Conservation (phyloP, 2,329 filamentous ascomycete species). For the Cladorrhinum sp. region DNA sequence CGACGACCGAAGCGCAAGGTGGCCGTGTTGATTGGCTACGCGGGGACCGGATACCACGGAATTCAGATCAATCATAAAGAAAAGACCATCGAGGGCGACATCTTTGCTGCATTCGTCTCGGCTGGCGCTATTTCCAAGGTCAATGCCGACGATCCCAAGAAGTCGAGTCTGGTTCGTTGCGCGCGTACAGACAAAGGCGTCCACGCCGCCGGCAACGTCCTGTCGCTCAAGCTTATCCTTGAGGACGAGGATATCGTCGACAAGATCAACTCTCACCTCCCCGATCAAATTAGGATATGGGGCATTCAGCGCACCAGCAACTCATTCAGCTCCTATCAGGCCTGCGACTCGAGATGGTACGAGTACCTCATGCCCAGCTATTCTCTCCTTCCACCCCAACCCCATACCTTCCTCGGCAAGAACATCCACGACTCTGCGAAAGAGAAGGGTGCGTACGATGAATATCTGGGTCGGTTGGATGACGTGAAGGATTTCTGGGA, state of each 20-base stretch:
- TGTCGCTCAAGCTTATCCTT: constrained; percentile 73
- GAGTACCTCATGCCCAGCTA: constrained; percentile 96
- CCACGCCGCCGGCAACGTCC: constrained; percentile 26
- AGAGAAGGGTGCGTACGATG: constrained; percentile 68
- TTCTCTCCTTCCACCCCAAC: constrained; percentile 87
- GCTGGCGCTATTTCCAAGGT: constrained; percentile 94
- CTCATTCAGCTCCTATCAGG: constrained; percentile 89
- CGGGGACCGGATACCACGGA: constrained; percentile 92
- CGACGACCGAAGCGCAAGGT: constrained; percentile 93
- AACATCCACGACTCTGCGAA: constrained; percentile 76
- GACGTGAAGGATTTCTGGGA: constrained; percentile 83
- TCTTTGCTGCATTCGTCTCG: constrained; percentile 87
- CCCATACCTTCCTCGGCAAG: constrained; percentile 78
- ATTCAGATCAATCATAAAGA: constrained; percentile 85
- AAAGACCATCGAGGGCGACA: constrained; percentile 92
- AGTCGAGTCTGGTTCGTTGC: constrained; percentile 89
- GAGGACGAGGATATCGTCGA: constrained; percentile 84
- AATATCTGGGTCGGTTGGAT: constrained; percentile 64
- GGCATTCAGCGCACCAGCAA: constrained; percentile 87
- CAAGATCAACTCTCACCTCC: constrained; percentile 84
- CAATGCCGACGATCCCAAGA: constrained; percentile 94
- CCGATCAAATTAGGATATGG: constrained; percentile 91
- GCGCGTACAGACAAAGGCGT: constrained; percentile 90
- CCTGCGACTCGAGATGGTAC: constrained; percentile 93
- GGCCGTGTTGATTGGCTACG: constrained; percentile 91